Conservation (phyloP, 2,329 filamentous ascomycete genomes). For the Colletotrichum costaricense region DNA sequence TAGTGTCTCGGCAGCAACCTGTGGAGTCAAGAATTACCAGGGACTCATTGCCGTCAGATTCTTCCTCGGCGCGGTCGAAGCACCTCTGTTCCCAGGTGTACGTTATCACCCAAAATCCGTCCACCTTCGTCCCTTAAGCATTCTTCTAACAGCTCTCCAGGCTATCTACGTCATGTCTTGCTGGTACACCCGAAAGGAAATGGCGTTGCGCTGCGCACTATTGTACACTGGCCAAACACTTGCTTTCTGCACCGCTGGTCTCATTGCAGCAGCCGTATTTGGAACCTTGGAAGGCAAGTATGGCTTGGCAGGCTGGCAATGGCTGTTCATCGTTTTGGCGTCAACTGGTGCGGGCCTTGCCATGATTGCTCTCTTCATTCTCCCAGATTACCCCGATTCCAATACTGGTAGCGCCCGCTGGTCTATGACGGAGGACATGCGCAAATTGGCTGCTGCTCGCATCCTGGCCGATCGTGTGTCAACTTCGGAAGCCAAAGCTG, state of each 20-base stretch:
- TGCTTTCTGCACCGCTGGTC: slow-evolving; percentile 38
- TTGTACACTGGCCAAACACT: slow-evolving; percentile 41
- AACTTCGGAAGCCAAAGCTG: slow-evolving; percentile 36
- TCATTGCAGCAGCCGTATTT: slow-evolving; percentile 41
- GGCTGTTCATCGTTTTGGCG: slow-evolving; percentile 53
- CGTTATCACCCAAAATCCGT: not conserved
- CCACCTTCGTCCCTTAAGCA: not conserved
- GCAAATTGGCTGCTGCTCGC: slow-evolving; percentile 38
- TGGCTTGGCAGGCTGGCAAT: slow-evolving; percentile 52
- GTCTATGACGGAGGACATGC: slow-evolving; percentile 40
- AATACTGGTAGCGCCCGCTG: slow-evolving; percentile 40
- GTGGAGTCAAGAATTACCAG: slow-evolving; percentile 35
- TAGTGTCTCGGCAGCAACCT: slow-evolving; percentile 36
- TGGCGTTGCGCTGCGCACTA: slow-evolving; percentile 40
- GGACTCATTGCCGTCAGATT: slow-evolving; percentile 36
- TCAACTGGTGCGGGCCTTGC: slow-evolving; percentile 37
- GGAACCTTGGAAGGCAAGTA: slow-evolving; percentile 35
- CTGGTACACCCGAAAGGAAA: slow-evolving; percentile 42
- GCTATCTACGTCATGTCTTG: slow-evolving; percentile 38
- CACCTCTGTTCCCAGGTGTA: slow-evolving; percentile 37
- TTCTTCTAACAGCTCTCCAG: not conserved
- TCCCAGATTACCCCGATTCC: slow-evolving; percentile 40
- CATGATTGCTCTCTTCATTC: slow-evolving; percentile 35
- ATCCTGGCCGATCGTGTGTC: slow-evolving; percentile 41
- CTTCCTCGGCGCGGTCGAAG: slow-evolving; percentile 36